Conservation (phyloP, 78 protist species). For the Bodo saltans region DNA sequence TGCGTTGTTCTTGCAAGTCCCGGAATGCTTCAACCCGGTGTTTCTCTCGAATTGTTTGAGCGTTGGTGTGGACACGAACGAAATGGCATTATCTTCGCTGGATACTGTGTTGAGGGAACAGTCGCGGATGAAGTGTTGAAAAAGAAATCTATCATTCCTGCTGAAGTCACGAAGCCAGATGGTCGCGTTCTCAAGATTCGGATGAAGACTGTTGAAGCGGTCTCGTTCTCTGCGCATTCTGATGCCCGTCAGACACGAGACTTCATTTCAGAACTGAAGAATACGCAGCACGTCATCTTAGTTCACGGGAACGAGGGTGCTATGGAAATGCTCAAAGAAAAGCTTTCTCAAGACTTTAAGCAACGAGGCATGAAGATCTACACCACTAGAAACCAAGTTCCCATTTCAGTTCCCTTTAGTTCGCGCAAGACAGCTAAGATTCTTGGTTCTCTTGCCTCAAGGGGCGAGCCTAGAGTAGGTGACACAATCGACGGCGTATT, state of each 20-base stretch:
- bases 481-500: not conserved
- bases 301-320: slow-evolving; percentile 85
- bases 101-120: slow-evolving; percentile 90
- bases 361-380: not conserved
- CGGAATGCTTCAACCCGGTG: slow-evolving; percentile 89
- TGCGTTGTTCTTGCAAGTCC: slow-evolving; percentile 91
- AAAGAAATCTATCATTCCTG: too few species aligned
- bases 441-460: slow-evolving; percentile 39
- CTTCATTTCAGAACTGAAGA: slow-evolving; percentile 65
- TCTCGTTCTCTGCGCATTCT: slow-evolving; percentile 91
- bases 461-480: not conserved
- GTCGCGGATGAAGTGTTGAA: slow-evolving; percentile 61
- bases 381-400: slow-evolving; percentile 37
- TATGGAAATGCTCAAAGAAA: slow-evolving; percentile 59
- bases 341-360: slow-evolving; percentile 40
- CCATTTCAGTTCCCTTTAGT: slow-evolving; percentile 23
- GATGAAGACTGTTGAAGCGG: slow-evolving; percentile 47
- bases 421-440: slow-evolving; percentile 12
- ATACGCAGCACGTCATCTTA: slow-evolving; percentile 72
- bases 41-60: slow-evolving; percentile 83
- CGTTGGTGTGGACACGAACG: slow-evolving; percentile 64
- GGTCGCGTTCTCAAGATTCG: slow-evolving; percentile 57
- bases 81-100: slow-evolving; percentile 84
- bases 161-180: not conserved
- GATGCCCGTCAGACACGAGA: slow-evolving; percentile 81